Evolutionary conservation across 23 red algal genomes (phyloP).

Genomic region (Chondrus crispus): DNA sequence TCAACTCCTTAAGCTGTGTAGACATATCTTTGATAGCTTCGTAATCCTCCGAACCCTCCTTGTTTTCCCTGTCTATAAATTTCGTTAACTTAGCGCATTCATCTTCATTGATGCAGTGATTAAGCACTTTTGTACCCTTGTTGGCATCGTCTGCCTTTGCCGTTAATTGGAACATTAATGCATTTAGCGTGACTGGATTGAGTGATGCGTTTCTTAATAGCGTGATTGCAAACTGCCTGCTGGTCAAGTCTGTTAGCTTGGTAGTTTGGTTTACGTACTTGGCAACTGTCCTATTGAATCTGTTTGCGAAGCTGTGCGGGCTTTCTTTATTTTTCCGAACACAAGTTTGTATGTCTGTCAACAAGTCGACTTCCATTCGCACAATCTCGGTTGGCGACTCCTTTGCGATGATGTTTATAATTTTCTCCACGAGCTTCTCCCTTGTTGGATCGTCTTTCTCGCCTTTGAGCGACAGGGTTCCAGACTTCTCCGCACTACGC

Average conservation of each 20-base stretch:
- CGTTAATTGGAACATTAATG: background rate
- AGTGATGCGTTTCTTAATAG: slow-evolving; percentile 3
- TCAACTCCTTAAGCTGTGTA: too few species aligned
- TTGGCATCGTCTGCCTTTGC: too few species aligned
- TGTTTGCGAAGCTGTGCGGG: background rate
- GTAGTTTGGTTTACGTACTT: background rate
- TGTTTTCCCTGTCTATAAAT: too few species aligned
- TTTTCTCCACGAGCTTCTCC: background rate
- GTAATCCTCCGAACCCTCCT: too few species aligned
- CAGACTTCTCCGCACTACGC: background rate
- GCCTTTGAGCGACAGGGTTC: background rate
- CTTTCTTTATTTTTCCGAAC: background rate
- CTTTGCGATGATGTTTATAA: background rate
- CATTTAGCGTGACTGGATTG: slow-evolving; percentile 2
- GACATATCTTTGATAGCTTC: too few species aligned
- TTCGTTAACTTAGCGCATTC: too few species aligned
- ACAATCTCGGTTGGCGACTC: slow-evolving; percentile 2
- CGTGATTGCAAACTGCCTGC: background rate
- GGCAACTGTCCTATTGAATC: background rate
- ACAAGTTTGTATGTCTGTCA: background rate
- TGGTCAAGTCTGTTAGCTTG: background rate
- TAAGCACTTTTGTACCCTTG: too few species aligned
- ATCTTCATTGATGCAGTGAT: too few species aligned
- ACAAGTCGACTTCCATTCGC: background rate
- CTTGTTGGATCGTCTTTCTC: background rate